phyloP scores from a whole-genome alignment of 108 stramenopile genomes.

The Cyclotella baltica region DNA sequence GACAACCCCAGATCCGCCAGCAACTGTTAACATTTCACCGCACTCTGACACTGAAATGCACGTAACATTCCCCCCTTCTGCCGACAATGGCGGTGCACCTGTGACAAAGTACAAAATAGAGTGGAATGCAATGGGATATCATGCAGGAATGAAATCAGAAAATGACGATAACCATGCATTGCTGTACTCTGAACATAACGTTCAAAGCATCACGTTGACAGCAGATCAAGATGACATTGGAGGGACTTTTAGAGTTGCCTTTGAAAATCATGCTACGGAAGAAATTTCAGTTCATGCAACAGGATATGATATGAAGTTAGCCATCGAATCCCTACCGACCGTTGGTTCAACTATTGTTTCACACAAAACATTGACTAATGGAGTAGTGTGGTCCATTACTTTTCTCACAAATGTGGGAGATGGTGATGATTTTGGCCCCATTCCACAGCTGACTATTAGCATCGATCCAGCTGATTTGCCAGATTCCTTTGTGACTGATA shows the following conservation, averaged over 20 bases:
- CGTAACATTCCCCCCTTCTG: constrained; percentile 60
- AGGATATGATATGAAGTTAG: constrained; percentile 54
- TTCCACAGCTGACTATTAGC: constrained; percentile 37
- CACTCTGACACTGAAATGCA: constrained; percentile 56
- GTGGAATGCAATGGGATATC: constrained; percentile 59
- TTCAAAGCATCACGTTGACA: constrained; percentile 55
- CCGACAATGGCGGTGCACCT: constrained; percentile 57
- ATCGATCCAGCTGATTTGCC: constrained; percentile 33
- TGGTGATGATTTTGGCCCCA: constrained; percentile 38
- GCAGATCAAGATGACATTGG: constrained; percentile 47
- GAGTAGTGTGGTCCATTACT: constrained; percentile 48
- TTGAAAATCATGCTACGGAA: constrained; percentile 54
- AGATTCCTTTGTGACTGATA: constrained; percentile 21
- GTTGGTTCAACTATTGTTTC: constrained; percentile 53
- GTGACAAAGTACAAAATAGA: constrained; percentile 67
- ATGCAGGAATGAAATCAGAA: constrained; percentile 33
- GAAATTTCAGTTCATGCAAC: constrained; percentile 50
- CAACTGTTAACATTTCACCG: constrained; percentile 26
- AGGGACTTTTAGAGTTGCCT: constrained; percentile 66
- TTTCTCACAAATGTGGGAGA: constrained; percentile 36
- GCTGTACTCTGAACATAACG: constrained; percentile 48
- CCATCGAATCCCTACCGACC: constrained; percentile 61
- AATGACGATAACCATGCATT: constrained; percentile 11
- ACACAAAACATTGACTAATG: constrained; percentile 30
- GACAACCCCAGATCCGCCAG: constrained; percentile 60